Evolutionary conservation across 1,284 basidiomycete genomes (phyloP), one percentile per base, ranked within the genome.

Genomic region (Mycosarcoma maydis): DNA sequence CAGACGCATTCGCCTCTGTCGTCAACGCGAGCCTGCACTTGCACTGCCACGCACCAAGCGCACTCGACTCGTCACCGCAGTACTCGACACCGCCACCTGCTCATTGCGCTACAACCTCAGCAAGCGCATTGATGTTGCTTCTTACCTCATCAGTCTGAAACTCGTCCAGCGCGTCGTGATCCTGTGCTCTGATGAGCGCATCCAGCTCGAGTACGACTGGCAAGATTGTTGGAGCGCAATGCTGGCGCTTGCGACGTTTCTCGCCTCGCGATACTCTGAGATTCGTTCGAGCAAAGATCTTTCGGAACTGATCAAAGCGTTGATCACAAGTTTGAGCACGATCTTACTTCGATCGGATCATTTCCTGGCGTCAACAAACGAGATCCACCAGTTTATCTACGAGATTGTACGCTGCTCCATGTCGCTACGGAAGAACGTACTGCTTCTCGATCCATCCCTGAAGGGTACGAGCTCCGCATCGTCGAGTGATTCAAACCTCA

Each of bases 151-250:
- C 22, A 57, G 67, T 13, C 34, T 77, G n/a, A 62, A 54, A 45
- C 55, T 69, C 33, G 52, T 77, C 38, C 73, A 76, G 46, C 67
- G 69, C 36, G 46, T 57, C 19, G 58, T 72, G 22, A 36, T 61
- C 2, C 48, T 74, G 6, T 73, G 72, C 40, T 64, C 76, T 2
- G 59, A 67, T 13, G 66, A 71, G 43, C 45, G 54, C 13, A 42
- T 77, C n/a, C 57, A 44, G 26, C 39, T 78, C 34, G 72, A 76
- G 41, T 77, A 77, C 55, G 72, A 76, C 37, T 78, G 76, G 76
- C 48, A 53, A 24, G 72, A 73, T 29, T 64, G 70, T 30, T 78
- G 74, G 74, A 66, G 53, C 17, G 61, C 76, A 6, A 38, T 73
- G n/a, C 50, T 78, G 22, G 50, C 48, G 11, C 52, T 73, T 6